Conservation (phyloP, 805 yeast species). For the Yarrowia porcina region DNA sequence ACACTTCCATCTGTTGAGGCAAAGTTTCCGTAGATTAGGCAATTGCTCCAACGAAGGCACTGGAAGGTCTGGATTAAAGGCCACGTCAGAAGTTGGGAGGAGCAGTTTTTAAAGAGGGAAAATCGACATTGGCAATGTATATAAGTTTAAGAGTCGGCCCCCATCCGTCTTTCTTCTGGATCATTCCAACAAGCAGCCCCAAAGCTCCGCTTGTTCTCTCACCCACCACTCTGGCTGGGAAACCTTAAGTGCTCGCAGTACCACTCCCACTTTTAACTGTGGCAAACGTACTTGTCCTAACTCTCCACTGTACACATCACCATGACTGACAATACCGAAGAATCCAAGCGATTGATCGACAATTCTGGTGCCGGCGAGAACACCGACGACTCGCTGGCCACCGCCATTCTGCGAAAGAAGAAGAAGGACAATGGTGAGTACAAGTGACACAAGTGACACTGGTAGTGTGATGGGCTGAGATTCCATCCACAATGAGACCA, state of each 20-base stretch:
- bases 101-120: neutral
- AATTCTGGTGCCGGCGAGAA: conserved; percentile 66
- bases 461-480: neutral
- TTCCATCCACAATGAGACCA: too few relatives aligned
- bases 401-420: conserved; percentile 95
- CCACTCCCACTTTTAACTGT: conserved; percentile 15
- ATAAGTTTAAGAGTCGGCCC: neutral
- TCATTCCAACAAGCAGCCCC: too few relatives aligned
- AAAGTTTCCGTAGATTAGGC: conserved; percentile 15
- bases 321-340: conserved; percentile 24
- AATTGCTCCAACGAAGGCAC: conserved; percentile 8
- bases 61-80: conserved; percentile 1
- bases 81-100: neutral
- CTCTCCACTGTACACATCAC: conserved; percentile 10
- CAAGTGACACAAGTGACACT: too few relatives aligned
- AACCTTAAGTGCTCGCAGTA: conserved; percentile 2
- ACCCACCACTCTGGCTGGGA: neutral
- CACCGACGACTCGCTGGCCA: conserved; percentile 73
- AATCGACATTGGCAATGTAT: neutral
- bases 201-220: neutral
- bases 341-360: conserved; percentile 46
- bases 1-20: neutral
- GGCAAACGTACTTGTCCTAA: neutral
- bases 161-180: neutral
- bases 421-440: conserved; percentile 79